Conservation (phyloP, 345 rosid genomes). For the Geranium brycei region DNA sequence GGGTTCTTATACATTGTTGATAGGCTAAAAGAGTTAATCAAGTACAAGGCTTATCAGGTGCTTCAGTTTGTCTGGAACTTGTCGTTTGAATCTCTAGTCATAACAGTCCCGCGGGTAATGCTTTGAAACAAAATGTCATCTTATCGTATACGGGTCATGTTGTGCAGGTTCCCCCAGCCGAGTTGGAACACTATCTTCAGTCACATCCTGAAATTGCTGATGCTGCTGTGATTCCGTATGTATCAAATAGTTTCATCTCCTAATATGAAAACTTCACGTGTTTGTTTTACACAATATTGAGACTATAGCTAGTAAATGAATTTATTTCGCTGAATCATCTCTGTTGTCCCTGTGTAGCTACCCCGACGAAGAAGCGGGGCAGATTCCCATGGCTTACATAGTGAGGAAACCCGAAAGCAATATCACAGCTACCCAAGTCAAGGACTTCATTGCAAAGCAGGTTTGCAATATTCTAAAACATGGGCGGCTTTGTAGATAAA, state of each 20-base stretch:
- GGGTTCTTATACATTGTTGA: constrained; percentile 74
- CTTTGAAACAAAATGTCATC: background rate
- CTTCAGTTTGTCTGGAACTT: background rate
- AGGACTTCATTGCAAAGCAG: constrained; percentile 69
- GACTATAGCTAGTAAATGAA: too few species aligned
- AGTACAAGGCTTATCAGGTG: constrained; percentile 97
- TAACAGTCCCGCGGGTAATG: background rate
- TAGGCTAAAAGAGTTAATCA: constrained; percentile 84
- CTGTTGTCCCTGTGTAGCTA: constrained; percentile 30
- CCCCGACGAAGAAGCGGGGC: constrained; percentile 90
- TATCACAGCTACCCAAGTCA: constrained; percentile 40
- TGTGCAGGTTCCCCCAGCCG: constrained; percentile 85
- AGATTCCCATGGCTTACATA: constrained; percentile 92
- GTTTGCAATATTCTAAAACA: constrained; percentile 19
- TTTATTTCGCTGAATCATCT: too few species aligned
- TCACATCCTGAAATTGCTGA: constrained; percentile 65
- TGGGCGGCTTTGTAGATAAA: background rate
- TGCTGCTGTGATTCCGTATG: constrained; percentile 95
- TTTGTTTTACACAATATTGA: background rate
- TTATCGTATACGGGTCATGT: background rate
- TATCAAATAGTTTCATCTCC: constrained; percentile 1
- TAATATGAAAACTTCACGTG: background rate
- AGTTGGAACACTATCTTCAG: constrained; percentile 70
- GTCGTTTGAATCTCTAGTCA: background rate
- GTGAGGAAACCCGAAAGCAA: constrained; percentile 69